Percentiles rank a stretch among this genome's conserved stretches.
These are phyloP conservation scores for Peronosclerospora sorghi DNA, from an alignment of 352 stramenopile genomes.

Conservation along the genomic window DNA sequence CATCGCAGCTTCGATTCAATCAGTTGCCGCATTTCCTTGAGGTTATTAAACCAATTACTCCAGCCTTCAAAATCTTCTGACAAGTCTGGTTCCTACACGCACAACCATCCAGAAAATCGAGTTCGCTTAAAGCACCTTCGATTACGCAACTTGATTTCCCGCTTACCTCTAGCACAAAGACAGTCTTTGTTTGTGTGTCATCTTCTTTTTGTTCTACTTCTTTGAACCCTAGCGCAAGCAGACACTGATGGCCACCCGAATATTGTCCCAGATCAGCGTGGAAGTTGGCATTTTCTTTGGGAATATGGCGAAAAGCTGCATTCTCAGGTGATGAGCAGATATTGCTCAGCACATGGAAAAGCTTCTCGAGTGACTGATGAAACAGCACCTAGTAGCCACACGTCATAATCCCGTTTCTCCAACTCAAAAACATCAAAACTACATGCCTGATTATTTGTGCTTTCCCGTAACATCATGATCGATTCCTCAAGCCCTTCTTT, in stretches of 20 bases:
- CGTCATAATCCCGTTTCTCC: not conserved
- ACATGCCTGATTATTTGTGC: constrained; percentile 24
- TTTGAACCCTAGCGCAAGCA: constrained; percentile 65
- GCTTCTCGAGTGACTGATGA: constrained; percentile 32
- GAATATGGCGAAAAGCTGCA: constrained; percentile 53
- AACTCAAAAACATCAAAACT: not conserved
- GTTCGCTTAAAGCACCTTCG: too few relatives aligned
- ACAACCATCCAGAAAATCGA: not conserved
- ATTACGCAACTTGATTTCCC: too few relatives aligned
- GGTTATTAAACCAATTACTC: constrained; percentile 70
- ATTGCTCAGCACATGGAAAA: constrained; percentile 42
- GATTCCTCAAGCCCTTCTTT: constrained; percentile 31
- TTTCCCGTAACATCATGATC: constrained; percentile 31
- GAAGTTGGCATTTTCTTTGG: constrained; percentile 61
- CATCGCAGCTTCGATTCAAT: constrained; percentile 24
- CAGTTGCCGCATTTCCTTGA: constrained; percentile 57
- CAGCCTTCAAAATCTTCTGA: constrained; percentile 62
- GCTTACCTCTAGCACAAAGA: constrained; percentile 60
- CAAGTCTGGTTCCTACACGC: constrained; percentile 60
- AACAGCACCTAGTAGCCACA: constrained; percentile 16
- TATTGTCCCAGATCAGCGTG: constrained; percentile 56
- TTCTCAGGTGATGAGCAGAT: constrained; percentile 69
- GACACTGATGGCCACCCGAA: constrained; percentile 40
- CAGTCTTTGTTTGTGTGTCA: constrained; percentile 16
- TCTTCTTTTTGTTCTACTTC: constrained; percentile 44